Evolutionary conservation across 257 asterid species (phyloP), one percentile per base, ranked within the genome.

Genomic region (Salvia miltiorrhiza): DNA sequence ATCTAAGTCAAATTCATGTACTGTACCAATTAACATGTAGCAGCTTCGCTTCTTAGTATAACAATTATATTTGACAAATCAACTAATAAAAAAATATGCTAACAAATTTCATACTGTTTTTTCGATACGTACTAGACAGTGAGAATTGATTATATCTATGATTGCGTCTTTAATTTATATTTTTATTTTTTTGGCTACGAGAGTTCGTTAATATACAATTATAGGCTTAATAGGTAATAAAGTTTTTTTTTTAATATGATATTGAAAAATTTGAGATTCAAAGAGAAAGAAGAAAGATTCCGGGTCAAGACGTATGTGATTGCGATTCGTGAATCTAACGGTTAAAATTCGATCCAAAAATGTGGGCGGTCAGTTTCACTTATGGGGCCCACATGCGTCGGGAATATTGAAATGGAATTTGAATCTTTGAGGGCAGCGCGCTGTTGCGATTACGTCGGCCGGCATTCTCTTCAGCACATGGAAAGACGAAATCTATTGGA

Each of bases 211-310:
- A 4, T n/a, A 45, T 1, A 26, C 4, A 26, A 26, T 26, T 1
- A 26, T 26, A 26, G 30, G 30, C 30, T 26, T 26, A 26, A 26
- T 26, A 26, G 30, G 2, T 26, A 26, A 35, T 35, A 35, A 5
- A 8, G 40, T 35, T 35, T 30, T 30, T 30, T 0, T 5, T 4
- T 0, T 3, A 30, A 50, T 17, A 19, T 19, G 14, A 9, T 33
- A 48, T 2, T 21, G 33, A 4, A 19, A 20, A 9, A 3, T 26
- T 19, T 32, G 39, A 57, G 48, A 57, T 43, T 69, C 39, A 11
- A 56, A 37, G 30, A 53, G 65, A 69, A 28, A n/a, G n/a, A 13
- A n/a, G n/a, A 10, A 33, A 45, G 50, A 58, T 70, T 45, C 68
- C 52, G 58, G 43, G 16, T 16, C 2, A 5, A 7, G 33, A 20